A percentile compares a stretch with the other conserved stretches of the same genome.
Conservation (phyloP, 257 asterid genomes). For the Verbascum thapsus region DNA sequence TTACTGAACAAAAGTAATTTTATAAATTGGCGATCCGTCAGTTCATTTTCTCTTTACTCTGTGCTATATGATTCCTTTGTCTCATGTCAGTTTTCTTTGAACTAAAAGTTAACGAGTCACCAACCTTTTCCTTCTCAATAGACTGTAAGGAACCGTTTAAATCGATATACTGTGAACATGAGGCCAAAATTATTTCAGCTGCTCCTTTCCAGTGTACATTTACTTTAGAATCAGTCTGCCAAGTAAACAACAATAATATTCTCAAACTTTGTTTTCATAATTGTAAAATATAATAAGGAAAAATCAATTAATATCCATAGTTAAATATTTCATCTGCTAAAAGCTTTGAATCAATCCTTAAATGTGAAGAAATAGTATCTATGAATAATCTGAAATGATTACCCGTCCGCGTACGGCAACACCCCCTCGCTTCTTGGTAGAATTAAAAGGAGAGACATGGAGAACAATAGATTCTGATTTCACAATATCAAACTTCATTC, state of each 20-base stretch:
- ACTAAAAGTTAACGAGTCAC: conserved; percentile 21
- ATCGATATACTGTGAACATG: conserved; percentile 64
- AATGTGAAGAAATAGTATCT: neutral
- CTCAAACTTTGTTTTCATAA: conserved; percentile 5
- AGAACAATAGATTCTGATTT: conserved; percentile 76
- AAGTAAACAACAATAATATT: conserved; percentile 25
- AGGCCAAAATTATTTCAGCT: conserved; percentile 81
- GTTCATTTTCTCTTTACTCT: conserved; percentile 18
- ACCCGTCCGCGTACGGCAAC: conserved; percentile 83
- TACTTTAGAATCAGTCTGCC: conserved; percentile 72
- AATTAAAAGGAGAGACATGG: conserved; percentile 91
- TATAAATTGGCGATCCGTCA: conserved; percentile 17
- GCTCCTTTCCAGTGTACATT: conserved; percentile 99
- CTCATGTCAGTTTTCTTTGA: conserved; percentile 8
- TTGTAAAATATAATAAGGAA: conserved; percentile 3
- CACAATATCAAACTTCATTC: conserved; percentile 83
- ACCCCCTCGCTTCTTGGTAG: conserved; percentile 90
- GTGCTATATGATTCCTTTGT: neutral
- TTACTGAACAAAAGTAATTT: conserved; percentile 4
- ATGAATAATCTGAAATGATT: conserved; percentile 29
- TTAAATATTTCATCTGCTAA: conserved; percentile 1
- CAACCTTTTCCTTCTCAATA: conserved; percentile 63
- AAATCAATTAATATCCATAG: neutral
- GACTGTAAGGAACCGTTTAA: conserved; percentile 62
- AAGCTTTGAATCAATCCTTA: neutral